phyloP scores from a whole-genome alignment of 768 basidiomycete species.

The Rhizopogon vulgaris region DNA sequence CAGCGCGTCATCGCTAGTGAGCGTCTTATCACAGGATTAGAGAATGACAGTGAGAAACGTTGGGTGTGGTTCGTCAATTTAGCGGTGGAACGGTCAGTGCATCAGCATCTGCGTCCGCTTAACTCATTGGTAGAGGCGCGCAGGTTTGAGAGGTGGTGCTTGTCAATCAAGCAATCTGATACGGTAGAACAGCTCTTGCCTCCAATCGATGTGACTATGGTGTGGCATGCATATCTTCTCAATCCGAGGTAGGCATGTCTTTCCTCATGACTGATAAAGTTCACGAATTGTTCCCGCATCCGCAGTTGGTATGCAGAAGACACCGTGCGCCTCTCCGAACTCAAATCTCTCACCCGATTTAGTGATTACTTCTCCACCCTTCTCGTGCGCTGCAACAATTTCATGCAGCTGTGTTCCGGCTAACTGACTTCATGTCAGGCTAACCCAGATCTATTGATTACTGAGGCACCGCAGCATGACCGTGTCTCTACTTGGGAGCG shows the following conservation, averaged over 20 bases:
- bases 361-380: constrained; percentile 5
- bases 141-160: constrained; percentile 33
- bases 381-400: constrained; percentile 7
- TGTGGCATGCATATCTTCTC: constrained; percentile 35
- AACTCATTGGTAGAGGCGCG: background rate
- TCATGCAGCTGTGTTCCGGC: background rate
- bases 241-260: constrained; percentile 26
- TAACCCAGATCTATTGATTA: background rate
- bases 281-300: background rate
- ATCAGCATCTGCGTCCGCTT: background rate
- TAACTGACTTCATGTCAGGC: background rate
- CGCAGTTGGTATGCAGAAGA: constrained; percentile 23
- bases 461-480: background rate
- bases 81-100: constrained; percentile 29
- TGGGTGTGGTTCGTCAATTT: constrained; percentile 35
- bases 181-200: constrained; percentile 16
- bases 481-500: constrained; percentile 5
- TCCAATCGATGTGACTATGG: constrained; percentile 35
- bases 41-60: constrained; percentile 23
- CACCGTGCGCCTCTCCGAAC: background rate
- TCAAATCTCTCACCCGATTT: background rate
- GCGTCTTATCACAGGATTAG: constrained; percentile 5
- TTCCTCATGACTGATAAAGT: background rate
- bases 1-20: constrained; percentile 13
- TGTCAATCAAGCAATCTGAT: background rate